These are phyloP conservation scores for Pythium phragmiticola DNA, from an alignment of 352 stramenopile species.

Conservation along the genomic window DNA sequence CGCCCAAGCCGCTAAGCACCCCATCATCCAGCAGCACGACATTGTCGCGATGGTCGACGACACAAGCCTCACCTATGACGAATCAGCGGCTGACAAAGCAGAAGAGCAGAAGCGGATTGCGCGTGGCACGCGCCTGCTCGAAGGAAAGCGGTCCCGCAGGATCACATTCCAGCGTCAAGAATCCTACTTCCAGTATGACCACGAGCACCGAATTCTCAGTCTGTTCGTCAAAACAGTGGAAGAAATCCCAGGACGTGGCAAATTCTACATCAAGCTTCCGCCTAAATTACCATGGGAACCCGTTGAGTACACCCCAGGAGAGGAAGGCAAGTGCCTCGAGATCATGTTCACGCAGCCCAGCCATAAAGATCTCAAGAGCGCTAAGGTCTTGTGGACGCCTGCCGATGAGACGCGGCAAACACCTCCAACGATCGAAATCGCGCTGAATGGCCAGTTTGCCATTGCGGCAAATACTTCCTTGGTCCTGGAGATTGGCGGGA, in stretches of 20 bases:
- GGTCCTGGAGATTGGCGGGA: slow-evolving; percentile 34
- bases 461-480: slow-evolving; percentile 37
- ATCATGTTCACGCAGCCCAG: slow-evolving; percentile 35
- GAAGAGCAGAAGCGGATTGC: slow-evolving; percentile 37
- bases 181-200: slow-evolving; percentile 50
- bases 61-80: slow-evolving; percentile 26
- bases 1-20: slow-evolving; percentile 38
- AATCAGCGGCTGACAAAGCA: slow-evolving; percentile 26
- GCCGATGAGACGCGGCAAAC: not conserved
- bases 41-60: slow-evolving; percentile 52
- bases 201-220: slow-evolving; percentile 24
- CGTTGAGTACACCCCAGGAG: not conserved
- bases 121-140: slow-evolving; percentile 32
- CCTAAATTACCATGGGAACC: slow-evolving; percentile 30
- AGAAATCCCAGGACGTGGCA: slow-evolving; percentile 33
- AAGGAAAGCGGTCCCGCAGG: slow-evolving; percentile 26
- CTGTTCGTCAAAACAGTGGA: slow-evolving; percentile 40
- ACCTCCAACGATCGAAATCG: slow-evolving; percentile 29
- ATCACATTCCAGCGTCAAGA: slow-evolving; percentile 54
- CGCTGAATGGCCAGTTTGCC: slow-evolving; percentile 32
- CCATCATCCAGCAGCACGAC: slow-evolving; percentile 50
- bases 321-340: slow-evolving; percentile 23
- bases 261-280: slow-evolving; percentile 36
- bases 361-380: slow-evolving; percentile 36
- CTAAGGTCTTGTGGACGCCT: slow-evolving; percentile 33